A percentile compares a stretch with the other conserved stretches of the same genome.
Conservation (phyloP, 805 yeast genomes). For the Yamadazyma nakazawae region DNA sequence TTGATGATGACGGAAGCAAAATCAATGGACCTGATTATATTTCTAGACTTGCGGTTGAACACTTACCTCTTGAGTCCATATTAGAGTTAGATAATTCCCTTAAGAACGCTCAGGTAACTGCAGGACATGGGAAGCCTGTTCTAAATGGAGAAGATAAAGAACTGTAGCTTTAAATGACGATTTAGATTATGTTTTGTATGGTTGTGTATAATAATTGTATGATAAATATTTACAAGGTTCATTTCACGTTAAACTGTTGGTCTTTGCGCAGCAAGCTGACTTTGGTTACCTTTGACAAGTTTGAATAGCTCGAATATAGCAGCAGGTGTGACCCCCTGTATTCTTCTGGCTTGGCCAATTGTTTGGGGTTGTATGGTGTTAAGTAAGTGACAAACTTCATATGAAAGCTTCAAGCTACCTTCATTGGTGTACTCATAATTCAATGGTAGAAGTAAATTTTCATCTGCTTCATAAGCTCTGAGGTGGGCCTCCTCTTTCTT, state of each 20-base stretch:
- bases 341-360: slow-evolving; percentile 90
- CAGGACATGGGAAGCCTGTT: not conserved
- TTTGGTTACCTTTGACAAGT: slow-evolving; percentile 38
- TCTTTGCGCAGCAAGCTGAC: slow-evolving; percentile 19
- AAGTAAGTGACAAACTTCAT: slow-evolving; percentile 67
- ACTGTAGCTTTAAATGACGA: not conserved
- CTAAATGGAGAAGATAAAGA: not conserved
- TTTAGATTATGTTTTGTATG: slow-evolving; percentile 4
- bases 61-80: slow-evolving; percentile 35
- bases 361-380: slow-evolving; percentile 81
- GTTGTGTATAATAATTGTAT: slow-evolving; percentile 9
- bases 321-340: slow-evolving; percentile 94
- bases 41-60: slow-evolving; percentile 30
- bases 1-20: slow-evolving; percentile 10
- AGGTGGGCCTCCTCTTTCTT: slow-evolving; percentile 68
- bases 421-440: slow-evolving; percentile 59
- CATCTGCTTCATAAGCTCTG: slow-evolving; percentile 81
- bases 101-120: slow-evolving; percentile 4
- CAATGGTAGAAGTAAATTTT: slow-evolving; percentile 64
- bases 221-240: slow-evolving; percentile 16
- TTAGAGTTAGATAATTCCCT: slow-evolving; percentile 31
- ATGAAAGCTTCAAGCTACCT: slow-evolving; percentile 54
- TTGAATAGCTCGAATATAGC: slow-evolving; percentile 78
- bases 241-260: slow-evolving; percentile 12
- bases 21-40: slow-evolving; percentile 20